Percentiles rank a stretch among this genome's conserved stretches.
Evolutionary conservation across 345 rosid species (phyloP).

Genomic region (Salix udensis): DNA sequence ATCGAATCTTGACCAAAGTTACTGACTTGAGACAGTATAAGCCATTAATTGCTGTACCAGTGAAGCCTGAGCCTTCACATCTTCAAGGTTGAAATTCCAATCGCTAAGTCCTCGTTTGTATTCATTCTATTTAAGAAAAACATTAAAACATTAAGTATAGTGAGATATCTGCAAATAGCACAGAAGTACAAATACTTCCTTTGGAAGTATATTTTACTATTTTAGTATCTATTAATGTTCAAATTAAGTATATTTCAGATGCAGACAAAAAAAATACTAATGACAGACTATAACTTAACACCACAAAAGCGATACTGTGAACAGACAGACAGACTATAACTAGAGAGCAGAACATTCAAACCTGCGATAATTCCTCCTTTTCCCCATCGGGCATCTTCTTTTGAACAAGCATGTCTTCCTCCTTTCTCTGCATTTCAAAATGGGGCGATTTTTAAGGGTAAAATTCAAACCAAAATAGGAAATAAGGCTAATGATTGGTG

Average conservation of each 20-base stretch:
- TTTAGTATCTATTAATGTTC: not conserved
- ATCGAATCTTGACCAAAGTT: not conserved
- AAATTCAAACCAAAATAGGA: constrained; percentile 1
- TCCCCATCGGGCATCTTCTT: constrained; percentile 96
- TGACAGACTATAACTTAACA: not conserved
- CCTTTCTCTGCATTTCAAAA: constrained; percentile 65
- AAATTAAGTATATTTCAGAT: not conserved
- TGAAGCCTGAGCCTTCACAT: constrained; percentile 97
- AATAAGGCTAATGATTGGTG: not conserved
- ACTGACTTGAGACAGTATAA: not conserved
- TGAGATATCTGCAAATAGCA: not conserved
- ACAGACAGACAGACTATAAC: not conserved
- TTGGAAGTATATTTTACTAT: constrained; percentile 1
- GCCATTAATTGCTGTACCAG: constrained; percentile 54
- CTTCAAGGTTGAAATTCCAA: constrained; percentile 97
- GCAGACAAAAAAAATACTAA: not conserved
- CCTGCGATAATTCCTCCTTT: constrained; percentile 96
- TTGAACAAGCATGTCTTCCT: constrained; percentile 98
- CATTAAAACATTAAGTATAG: not conserved
- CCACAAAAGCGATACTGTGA: not conserved
- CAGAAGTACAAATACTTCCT: not conserved
- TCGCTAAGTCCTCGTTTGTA: constrained; percentile 96
- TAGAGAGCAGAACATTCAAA: constrained; percentile 11
- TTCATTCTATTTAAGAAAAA: constrained; percentile 61
- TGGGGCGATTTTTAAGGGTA: constrained; percentile 17